phyloP scores from a whole-genome alignment of 768 basidiomycete genomes.

The Amanita thiersii region DNA sequence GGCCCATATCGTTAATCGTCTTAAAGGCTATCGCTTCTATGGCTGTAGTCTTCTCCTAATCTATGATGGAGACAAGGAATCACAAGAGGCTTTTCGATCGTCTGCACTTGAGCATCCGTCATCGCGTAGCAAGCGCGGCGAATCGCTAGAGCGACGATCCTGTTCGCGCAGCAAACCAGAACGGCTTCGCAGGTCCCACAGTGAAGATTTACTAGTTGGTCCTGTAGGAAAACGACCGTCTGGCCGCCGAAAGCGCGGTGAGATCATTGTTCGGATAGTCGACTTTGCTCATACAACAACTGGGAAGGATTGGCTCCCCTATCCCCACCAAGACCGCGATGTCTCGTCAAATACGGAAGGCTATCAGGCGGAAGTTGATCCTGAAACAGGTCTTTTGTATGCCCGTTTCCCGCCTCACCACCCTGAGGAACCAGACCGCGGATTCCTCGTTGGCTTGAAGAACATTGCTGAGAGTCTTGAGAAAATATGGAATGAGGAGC shows the following conservation, averaged over 20 bases:
- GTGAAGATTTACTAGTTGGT: slow-evolving; percentile 70
- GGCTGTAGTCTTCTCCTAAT: slow-evolving; percentile 95
- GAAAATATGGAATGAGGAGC: slow-evolving; percentile 83
- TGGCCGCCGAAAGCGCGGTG: slow-evolving; percentile 75
- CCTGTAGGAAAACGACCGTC: slow-evolving; percentile 55
- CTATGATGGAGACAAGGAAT: slow-evolving; percentile 91
- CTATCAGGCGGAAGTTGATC: slow-evolving; percentile 77
- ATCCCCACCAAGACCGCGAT: slow-evolving; percentile 40
- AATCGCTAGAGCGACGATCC: slow-evolving; percentile 62
- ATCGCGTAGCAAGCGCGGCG: slow-evolving; percentile 66
- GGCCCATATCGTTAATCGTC: slow-evolving; percentile 78
- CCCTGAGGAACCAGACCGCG: slow-evolving; percentile 83
- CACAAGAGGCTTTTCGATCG: slow-evolving; percentile 66
- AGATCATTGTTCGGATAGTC: slow-evolving; percentile 92
- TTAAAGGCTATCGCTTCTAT: slow-evolving; percentile 97
- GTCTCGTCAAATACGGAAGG: slow-evolving; percentile 56
- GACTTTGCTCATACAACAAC: slow-evolving; percentile 99
- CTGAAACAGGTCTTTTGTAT: slow-evolving; percentile 73
- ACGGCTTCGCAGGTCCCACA: slow-evolving; percentile 63
- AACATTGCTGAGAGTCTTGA: slow-evolving; percentile 71
- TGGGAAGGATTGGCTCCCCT: slow-evolving; percentile 80
- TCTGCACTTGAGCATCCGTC: slow-evolving; percentile 58
- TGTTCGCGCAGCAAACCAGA: slow-evolving; percentile 35
- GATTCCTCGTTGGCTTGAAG: slow-evolving; percentile 88
- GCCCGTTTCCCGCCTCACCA: slow-evolving; percentile 95